A percentile compares a stretch with the other conserved stretches of the same genome.
phyloP scores from a whole-genome alignment of 176 grass and related monocot species.

The Hyparrhenia diplandra region DNA sequence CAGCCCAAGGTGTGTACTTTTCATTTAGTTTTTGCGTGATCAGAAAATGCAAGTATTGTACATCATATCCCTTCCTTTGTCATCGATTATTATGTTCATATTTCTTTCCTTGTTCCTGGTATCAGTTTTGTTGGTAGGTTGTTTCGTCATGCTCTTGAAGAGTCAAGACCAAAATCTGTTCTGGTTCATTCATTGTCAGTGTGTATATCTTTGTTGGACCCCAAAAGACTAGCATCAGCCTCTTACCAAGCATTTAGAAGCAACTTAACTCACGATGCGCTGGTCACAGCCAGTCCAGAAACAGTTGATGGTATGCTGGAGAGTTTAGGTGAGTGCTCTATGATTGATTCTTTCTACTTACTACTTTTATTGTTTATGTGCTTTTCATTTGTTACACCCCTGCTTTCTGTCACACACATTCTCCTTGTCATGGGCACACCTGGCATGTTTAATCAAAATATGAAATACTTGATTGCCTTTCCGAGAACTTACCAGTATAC shows the following conservation, averaged over 20 bases:
- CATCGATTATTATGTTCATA: not conserved
- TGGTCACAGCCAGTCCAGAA: conserved; percentile 69
- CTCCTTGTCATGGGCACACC: not conserved
- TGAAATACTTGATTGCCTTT: conserved; percentile 12
- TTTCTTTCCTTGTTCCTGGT: conserved; percentile 15
- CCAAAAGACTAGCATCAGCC: conserved; percentile 67
- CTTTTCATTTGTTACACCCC: not conserved
- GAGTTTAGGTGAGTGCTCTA: conserved; percentile 49
- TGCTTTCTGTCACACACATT: not conserved
- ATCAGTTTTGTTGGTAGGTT: conserved; percentile 81
- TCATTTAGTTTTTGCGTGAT: not conserved
- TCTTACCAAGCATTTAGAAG: conserved; percentile 79
- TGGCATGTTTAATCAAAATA: not conserved
- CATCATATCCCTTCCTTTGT: not conserved
- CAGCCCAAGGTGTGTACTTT: conserved; percentile 59
- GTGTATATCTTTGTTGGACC: conserved; percentile 80
- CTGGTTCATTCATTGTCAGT: conserved; percentile 75
- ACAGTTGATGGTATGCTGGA: conserved; percentile 75
- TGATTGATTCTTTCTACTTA: conserved; percentile 11
- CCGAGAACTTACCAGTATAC: not conserved
- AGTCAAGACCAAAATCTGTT: conserved; percentile 75
- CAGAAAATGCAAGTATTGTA: conserved; percentile 8
- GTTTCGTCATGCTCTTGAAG: conserved; percentile 71
- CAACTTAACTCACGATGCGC: conserved; percentile 63
- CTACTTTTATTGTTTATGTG: not conserved